Evolutionary conservation across 306 rosid species (phyloP).

Genomic region (Malus sieversii): DNA sequence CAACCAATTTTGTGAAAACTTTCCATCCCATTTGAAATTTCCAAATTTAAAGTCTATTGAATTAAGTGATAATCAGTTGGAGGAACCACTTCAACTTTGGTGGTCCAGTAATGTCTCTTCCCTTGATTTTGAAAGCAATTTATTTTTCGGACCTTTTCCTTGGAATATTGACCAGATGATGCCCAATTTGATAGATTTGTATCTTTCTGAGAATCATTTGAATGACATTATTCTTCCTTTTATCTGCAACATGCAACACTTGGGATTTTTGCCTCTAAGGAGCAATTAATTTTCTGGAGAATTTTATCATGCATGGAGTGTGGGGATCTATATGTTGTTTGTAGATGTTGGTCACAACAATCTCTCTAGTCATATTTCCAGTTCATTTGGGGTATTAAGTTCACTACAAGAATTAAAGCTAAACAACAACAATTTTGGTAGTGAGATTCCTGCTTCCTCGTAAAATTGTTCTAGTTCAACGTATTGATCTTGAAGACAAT

Average conservation of each 20-base stretch:
- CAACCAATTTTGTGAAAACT: background rate
- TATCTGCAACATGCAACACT: background rate
- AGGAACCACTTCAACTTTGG: background rate
- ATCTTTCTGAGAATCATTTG: background rate
- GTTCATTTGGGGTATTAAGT: background rate
- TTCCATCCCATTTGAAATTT: background rate
- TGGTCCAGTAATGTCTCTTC: background rate
- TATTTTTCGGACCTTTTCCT: background rate
- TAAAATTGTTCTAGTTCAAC: background rate
- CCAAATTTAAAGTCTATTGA: background rate
- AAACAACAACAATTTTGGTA: background rate
- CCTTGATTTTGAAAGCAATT: background rate
- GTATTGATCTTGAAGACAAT: background rate
- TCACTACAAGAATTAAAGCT: background rate
- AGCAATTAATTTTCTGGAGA: background rate
- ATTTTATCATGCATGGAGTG: background rate
- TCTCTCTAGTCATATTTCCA: background rate
- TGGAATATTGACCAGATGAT: background rate
- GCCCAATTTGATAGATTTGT: background rate
- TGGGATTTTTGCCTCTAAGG: background rate
- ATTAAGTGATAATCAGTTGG: background rate
- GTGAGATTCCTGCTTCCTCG: background rate
- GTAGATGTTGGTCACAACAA: background rate
- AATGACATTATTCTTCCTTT: background rate
- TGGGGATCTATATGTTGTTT: background rate